A percentile compares a stretch with the other conserved stretches of the same genome.
Evolutionary conservation across 2,329 filamentous ascomycete species (phyloP).

Genomic region (Penicillium rolfsii): DNA sequence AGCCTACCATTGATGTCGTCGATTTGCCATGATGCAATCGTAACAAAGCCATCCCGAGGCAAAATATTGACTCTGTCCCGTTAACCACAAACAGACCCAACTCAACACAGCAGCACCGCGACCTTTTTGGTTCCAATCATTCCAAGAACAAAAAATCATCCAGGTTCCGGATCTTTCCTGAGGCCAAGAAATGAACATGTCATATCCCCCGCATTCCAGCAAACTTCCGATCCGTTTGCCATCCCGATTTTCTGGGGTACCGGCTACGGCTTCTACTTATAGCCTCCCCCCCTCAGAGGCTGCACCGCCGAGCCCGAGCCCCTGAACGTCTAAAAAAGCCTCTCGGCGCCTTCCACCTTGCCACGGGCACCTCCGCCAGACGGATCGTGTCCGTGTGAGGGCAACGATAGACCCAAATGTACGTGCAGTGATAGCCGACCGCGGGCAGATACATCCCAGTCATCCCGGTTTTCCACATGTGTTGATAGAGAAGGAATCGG

Average conservation of each 20-base stretch:
- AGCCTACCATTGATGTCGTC: not conserved
- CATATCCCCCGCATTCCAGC: not conserved
- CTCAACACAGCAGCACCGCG: not conserved
- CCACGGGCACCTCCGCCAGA: conserved; percentile 19
- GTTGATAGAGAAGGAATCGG: not conserved
- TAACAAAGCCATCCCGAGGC: not conserved
- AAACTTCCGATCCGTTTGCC: not conserved
- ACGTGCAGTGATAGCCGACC: conserved; percentile 13
- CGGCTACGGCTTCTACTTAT: conserved; percentile 6
- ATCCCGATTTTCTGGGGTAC: conserved; percentile 2
- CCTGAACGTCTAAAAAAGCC: conserved; percentile 13
- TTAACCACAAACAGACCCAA: not conserved
- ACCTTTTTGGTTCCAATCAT: not conserved
- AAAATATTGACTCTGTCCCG: not conserved
- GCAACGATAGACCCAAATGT: conserved; percentile 24
- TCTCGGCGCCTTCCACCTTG: conserved; percentile 22
- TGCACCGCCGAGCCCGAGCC: not conserved
- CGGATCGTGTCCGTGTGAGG: conserved; percentile 5
- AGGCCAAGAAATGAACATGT: not conserved
- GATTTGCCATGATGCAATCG: not conserved
- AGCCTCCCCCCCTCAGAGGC: not conserved
- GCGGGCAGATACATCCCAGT: conserved; percentile 1
- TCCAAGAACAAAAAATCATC: not conserved
- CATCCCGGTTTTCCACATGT: not conserved
- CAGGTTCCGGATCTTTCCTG: not conserved